These are phyloP conservation scores for Aureobasidium subglaciale DNA, from an alignment of 2,329 filamentous ascomycete species.

Conservation along the genomic window DNA sequence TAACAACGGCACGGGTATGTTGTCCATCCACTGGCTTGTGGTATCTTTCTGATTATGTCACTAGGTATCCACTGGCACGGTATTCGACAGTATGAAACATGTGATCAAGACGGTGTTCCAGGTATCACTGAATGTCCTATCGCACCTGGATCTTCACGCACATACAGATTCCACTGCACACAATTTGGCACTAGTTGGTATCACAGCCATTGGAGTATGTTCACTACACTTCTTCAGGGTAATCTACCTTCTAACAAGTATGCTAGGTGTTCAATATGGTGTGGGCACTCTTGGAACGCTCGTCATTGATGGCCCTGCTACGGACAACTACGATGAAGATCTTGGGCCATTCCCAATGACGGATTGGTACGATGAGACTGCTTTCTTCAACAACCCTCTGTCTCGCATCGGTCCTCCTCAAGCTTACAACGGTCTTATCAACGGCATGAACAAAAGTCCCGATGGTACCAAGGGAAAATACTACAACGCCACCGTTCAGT, in stretches of 20 bases:
- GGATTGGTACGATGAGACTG: slow-evolving; percentile 16
- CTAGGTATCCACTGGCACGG: slow-evolving; percentile 52
- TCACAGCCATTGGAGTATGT: slow-evolving; percentile 21
- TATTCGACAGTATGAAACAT: slow-evolving; percentile 50
- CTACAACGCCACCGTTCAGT: slow-evolving; percentile 24
- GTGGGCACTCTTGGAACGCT: slow-evolving; percentile 34
- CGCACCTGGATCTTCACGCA: slow-evolving; percentile 45
- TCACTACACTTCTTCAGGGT: slow-evolving; percentile 24
- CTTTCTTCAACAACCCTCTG: background rate
- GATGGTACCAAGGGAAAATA: slow-evolving; percentile 21
- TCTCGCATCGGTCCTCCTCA: slow-evolving; percentile 24
- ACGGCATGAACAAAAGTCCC: slow-evolving; percentile 26
- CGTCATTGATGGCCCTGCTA: slow-evolving; percentile 34
- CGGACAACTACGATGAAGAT: slow-evolving; percentile 33
- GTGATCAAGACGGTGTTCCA: slow-evolving; percentile 50
- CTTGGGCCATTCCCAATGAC: slow-evolving; percentile 23
- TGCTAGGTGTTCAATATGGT: slow-evolving; percentile 17
- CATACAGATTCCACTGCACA: slow-evolving; percentile 31
- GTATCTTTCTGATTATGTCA: no score
- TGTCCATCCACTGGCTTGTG: no score
- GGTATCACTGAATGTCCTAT: slow-evolving; percentile 53
- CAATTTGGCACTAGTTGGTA: slow-evolving; percentile 32
- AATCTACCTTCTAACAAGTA: background rate
- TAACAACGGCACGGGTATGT: slow-evolving; percentile 47
- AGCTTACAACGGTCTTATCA: slow-evolving; percentile 29